These are phyloP conservation scores for Zea mays DNA, from an alignment of 176 grass and related monocot species.

Conservation along the genomic window Zm-B73-REFERENCE-NAM-5.0 NC_050102.1:174861001-174861500, in stretches of 20 bases:
- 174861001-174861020: no score
- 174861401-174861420: neutral
- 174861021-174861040: no score
- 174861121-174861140: no score
- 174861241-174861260: neutral
- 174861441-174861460: neutral
- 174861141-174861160: no score
- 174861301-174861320: neutral
- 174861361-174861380: neutral
- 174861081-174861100: no score
- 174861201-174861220: neutral
- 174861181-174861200: no score
- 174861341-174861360: neutral
- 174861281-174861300: neutral
- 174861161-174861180: no score
- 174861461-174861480: neutral
- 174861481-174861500: slow-evolving; percentile 17
- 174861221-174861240: neutral
- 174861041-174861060: no score
- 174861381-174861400: neutral
- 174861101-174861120: no score
- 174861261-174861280: neutral
- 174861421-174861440: neutral
- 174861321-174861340: neutral
- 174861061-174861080: no score